Base-by-base conservation (phyloP, 805 yeast species). In the Spathaspora sp. region DNA sequence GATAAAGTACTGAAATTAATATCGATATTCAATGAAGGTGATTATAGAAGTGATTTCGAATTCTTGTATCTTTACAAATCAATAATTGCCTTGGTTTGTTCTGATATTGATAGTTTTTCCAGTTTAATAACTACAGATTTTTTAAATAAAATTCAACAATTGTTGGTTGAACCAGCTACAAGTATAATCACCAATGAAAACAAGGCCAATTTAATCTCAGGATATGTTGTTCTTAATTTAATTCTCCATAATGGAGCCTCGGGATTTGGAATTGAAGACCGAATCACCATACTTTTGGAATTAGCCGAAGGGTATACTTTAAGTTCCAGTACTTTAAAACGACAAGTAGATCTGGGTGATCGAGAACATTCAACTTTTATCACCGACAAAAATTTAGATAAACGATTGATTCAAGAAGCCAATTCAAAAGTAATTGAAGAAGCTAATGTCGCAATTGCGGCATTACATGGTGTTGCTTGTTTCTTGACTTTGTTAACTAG, bases 21-120 rank as follows among this genome's bases (percentile, higher is more conserved):
- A 44, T 65, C 66, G 18, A 61, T 67, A n/a, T 63, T 77, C 39
- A 60, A 60, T 44, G 55, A 51, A 7, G 61, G 63, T 5, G 70
- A 73, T 49, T 73, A 63, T 58, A 56, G 76, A 46, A 65, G 77
- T 1, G 61, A 66, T 11, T 61, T 66, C 38, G 83, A 79, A 55
- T 73, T 72, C 47, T 59, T 74, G 39, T 64, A 74, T 28, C 63
- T 80, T 43, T 72, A 52, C 57, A 57, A 80, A 52, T 69, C 78
- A 11, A 52, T 70, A 14, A 64, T 73, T 29, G 77, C 78, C 1
- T 68, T 79, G 50, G 64, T 74, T 18, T 70, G 72, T n/a, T 73
- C 80, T 47, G 79, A 79, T 55, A 67, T 77, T 10, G 84, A 80
- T 49, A 83, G 79, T 50, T 77, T 78, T 52, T 76, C 81, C 23